Evolutionary conservation across 169 alveolate genomes (phyloP).

Genomic region (Cyclospora cayetanensis): DNA sequence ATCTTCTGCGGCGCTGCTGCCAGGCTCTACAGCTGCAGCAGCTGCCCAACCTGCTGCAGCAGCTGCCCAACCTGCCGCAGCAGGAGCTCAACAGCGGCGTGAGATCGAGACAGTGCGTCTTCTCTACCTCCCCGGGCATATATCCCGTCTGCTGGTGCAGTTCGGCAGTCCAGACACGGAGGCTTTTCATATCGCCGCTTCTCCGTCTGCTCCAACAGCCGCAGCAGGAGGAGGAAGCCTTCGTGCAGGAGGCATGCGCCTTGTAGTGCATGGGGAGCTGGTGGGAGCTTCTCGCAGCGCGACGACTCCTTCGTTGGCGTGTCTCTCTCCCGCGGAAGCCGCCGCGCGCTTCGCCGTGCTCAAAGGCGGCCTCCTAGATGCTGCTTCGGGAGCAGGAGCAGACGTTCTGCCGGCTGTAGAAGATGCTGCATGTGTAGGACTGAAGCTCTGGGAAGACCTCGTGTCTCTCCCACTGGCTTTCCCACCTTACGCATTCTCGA

Average conservation of each 20-base stretch:
- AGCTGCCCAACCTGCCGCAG: not conserved
- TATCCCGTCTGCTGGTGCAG: slow-evolving; percentile 41
- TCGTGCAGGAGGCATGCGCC: too few species aligned
- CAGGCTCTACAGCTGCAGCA: not conserved
- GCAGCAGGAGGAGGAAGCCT: not conserved
- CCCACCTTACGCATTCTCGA: not conserved
- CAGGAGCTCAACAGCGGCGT: not conserved
- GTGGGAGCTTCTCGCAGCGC: not conserved
- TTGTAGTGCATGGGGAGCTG: slow-evolving; percentile 9
- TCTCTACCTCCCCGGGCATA: not conserved
- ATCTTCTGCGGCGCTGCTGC: slow-evolving; percentile 8
- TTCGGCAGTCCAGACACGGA: slow-evolving; percentile 53
- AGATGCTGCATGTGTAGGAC: slow-evolving; percentile 40
- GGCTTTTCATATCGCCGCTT: not conserved
- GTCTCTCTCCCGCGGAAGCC: slow-evolving; percentile 10
- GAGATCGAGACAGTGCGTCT: slow-evolving; percentile 17
- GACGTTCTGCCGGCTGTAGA: not conserved
- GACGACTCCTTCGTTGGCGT: not conserved
- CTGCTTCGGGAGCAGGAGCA: slow-evolving; percentile 13
- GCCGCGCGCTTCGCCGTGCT: not conserved
- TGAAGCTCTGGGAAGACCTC: not conserved
- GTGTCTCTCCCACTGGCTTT: not conserved
- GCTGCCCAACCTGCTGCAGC: not conserved
- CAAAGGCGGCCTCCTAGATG: not conserved
- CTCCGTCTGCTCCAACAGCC: not conserved